phyloP scores from a whole-genome alignment of 306 rosid genomes.

The Cucurbita ficifolia region DNA sequence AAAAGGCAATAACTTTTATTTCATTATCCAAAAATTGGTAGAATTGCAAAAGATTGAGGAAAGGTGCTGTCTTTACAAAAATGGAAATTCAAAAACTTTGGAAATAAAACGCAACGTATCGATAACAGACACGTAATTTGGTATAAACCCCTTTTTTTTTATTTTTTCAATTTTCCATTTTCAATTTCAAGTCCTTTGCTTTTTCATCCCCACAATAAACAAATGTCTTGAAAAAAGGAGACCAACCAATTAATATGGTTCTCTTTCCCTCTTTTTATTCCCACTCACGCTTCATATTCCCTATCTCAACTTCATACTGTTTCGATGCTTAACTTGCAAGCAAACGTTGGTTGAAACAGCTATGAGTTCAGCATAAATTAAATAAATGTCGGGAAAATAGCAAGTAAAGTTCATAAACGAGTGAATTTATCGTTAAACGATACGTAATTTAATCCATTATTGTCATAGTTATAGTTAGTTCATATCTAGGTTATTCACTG shows the following conservation, averaged over 20 bases:
- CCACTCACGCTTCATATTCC: slow-evolving; percentile 15
- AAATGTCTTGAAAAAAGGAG: slow-evolving; percentile 30
- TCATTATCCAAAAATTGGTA: neutral
- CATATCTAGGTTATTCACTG: no score
- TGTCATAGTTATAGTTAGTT: no score
- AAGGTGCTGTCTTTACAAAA: neutral
- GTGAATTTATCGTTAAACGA: no score
- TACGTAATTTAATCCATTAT: no score
- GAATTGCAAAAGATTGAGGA: neutral
- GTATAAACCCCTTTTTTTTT: neutral
- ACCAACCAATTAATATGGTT: slow-evolving; percentile 18
- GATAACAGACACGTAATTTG: slow-evolving; percentile 11
- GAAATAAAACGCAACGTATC: neutral
- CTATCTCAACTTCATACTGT: neutral
- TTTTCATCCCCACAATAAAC: slow-evolving; percentile 17
- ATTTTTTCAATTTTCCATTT: neutral
- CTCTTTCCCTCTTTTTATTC: slow-evolving; percentile 3
- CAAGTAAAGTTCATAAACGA: no score
- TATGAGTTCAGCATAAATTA: neutral
- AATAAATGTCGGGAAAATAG: neutral
- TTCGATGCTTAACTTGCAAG: neutral
- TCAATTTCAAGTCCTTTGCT: neutral
- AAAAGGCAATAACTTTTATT: neutral
- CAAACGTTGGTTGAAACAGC: neutral
- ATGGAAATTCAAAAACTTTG: neutral